Conservation (phyloP, 305 asterid genomes). For the Stenogyne calaminthoides region DNA sequence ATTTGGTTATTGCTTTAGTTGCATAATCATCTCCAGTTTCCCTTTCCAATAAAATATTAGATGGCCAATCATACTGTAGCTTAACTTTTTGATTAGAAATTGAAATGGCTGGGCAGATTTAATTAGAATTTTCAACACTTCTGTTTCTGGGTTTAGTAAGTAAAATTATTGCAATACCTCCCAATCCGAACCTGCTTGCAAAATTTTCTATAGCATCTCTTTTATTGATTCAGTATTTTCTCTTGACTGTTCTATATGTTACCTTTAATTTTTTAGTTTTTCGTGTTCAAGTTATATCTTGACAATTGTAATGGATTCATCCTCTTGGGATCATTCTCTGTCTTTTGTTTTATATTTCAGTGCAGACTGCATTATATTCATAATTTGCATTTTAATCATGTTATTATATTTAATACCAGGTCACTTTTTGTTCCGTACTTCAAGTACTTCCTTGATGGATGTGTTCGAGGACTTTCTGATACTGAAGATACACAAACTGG, state of each 20-base stretch:
- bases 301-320: not conserved
- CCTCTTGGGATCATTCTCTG: not conserved
- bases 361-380: not conserved
- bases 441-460: slow-evolving; percentile 82
- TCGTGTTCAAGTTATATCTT: not conserved
- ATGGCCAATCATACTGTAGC: not conserved
- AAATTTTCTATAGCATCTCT: not conserved
- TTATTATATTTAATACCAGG: slow-evolving; percentile 40
- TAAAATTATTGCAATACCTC: not conserved
- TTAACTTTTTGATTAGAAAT: not conserved
- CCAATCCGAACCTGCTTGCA: too few relatives aligned
- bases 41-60: not conserved
- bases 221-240: not conserved
- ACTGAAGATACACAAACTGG: slow-evolving; percentile 39
- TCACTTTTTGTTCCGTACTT: slow-evolving; percentile 87
- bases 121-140: not conserved
- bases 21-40: not conserved
- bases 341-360: not conserved
- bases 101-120: not conserved
- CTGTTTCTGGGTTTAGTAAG: not conserved
- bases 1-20: not conserved
- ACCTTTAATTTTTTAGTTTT: not conserved
- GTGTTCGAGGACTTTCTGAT: slow-evolving; percentile 60
- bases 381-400: slow-evolving; percentile 6
- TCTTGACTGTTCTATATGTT: slow-evolving; percentile 3